phyloP scores from a whole-genome alignment of 192 early-diverging fungal species.

The Backusella parvicylindrica region DNA sequence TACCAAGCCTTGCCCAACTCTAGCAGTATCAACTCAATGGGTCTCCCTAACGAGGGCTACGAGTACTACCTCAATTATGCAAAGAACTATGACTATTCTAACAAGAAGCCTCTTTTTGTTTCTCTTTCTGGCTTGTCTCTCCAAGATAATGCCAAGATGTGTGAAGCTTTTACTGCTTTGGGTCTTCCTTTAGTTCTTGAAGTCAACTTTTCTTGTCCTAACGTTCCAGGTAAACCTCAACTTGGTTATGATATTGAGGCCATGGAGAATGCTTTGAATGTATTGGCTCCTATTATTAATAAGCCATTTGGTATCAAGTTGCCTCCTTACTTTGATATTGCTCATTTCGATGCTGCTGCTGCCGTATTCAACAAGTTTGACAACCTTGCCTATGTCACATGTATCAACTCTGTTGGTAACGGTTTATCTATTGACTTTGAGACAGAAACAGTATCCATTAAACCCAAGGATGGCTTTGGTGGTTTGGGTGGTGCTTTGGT shows the following conservation, averaged over 20 bases:
- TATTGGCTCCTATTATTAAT: constrained; percentile 30
- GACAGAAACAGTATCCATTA: constrained; percentile 32
- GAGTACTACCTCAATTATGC: constrained; percentile 36
- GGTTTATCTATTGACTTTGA: constrained; percentile 35
- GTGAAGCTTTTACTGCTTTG: constrained; percentile 28
- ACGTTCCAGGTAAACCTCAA: constrained; percentile 36
- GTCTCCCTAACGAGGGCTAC: constrained; percentile 34
- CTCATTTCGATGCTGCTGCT: constrained; percentile 35
- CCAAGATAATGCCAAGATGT: constrained; percentile 33
- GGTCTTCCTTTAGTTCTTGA: constrained; percentile 27
- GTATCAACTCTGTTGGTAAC: constrained; percentile 37
- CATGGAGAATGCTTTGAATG: constrained; percentile 29
- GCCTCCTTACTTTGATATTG: constrained; percentile 39
- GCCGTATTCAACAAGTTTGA: constrained; percentile 31
- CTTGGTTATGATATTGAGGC: constrained; percentile 36
- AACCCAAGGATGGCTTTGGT: constrained; percentile 38
- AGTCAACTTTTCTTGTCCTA: constrained; percentile 37
- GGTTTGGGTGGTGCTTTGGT: constrained; percentile 31
- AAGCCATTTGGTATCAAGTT: constrained; percentile 37
- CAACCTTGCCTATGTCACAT: constrained; percentile 28
- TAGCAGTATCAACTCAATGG: constrained; percentile 37
- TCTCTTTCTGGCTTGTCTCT: constrained; percentile 32
- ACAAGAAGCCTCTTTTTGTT: constrained; percentile 31
- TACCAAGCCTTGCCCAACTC: constrained; percentile 22
- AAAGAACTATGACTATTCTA: constrained; percentile 29